A percentile compares a stretch with the other conserved stretches of the same genome.
Evolutionary conservation across 768 basidiomycete genomes (phyloP).

Genomic region (Flagelloscypha sp.): DNA sequence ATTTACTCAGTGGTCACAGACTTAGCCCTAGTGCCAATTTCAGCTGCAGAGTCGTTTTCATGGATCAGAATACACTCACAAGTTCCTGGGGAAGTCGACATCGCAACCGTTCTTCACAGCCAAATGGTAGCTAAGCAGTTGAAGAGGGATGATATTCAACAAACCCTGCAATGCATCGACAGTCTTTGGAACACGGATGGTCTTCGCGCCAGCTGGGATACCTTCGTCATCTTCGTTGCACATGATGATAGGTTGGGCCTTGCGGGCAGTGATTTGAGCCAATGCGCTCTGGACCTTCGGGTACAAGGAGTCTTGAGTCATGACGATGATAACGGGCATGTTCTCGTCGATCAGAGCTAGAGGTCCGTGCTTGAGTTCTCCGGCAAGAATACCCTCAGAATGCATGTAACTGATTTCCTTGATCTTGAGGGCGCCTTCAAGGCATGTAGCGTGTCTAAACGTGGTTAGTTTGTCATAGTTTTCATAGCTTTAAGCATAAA

Average conservation of each 20-base stretch:
- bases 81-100: conserved; percentile 96
- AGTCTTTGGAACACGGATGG: conserved; percentile 91
- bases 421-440: conserved; percentile 98
- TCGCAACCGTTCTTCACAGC: conserved; percentile 94
- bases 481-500: conserved; percentile 11
- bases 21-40: conserved; percentile 45
- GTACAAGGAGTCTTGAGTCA: conserved; percentile 98
- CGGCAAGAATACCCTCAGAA: conserved; percentile 87
- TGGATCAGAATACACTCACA: conserved; percentile 43
- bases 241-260: conserved; percentile 90
- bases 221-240: conserved; percentile 89
- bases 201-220: conserved; percentile 67
- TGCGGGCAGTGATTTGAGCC: conserved; percentile 94
- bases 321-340: conserved; percentile 98
- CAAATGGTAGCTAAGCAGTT: conserved; percentile 92
- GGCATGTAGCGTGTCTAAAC: conserved; percentile 81
- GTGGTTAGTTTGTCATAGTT: conserved; percentile 4
- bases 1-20: conserved; percentile 68
- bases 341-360: conserved; percentile 97
- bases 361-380: conserved; percentile 98
- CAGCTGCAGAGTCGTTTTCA: conserved; percentile 8
- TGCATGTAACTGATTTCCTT: conserved; percentile 98
- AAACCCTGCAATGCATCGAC: conserved; percentile 93
- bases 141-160: conserved; percentile 93
- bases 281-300: conserved; percentile 97